Evolutionary conservation across 495 filamentous ascomycete genomes (phyloP), one percentile per base, ranked within the genome.

Genomic region (Hypoxylon rickii): DNA sequence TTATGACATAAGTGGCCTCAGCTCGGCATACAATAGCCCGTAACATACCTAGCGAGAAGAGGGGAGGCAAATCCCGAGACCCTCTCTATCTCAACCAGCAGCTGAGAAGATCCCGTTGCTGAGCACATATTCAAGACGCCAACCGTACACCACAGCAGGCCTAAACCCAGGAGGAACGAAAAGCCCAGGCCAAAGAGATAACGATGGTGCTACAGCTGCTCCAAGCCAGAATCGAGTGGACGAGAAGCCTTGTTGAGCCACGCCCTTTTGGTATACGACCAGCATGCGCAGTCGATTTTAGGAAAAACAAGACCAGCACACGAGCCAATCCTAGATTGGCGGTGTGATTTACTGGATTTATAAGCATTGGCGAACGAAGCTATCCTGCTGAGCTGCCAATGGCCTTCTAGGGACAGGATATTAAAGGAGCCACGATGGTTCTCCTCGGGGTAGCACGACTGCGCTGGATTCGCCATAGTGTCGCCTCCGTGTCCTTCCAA

Each of bases 161-260:
- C n/a, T n/a, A n/a, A n/a, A n/a, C n/a, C 16, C 18, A 20, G 12
- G 12, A 24, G 4, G 12, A 42, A 43, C 10, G 17, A 29, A 22
- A 7, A 24, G 19, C 7, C 34, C 20, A 44, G 38, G 22, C 13
- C 16, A 37, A 31, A 26, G 34, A 5, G 42, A 36, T 10, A 7
- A 34, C n/a, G 34, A 24, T n/a, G 50, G 50, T 49, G 24, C 40
- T 49, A 54, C 50, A 22, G 44, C 32, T 40, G 29, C 37, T 19
- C 40, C 17, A 17, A 15, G 22, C 31, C 24, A 34, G 29, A 40
- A 50, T 40, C 44, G 51, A 44, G 24, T 33, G 17, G 24, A 36
- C 33, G 16, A 26, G 38, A 36, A n/a, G 7, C n/a, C 17, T 12
- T 31, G 32, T 17, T 22, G 18, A n/a, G 34, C 12, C 20, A 16